Evolutionary conservation across 73 alveolate genomes (phyloP), one percentile per base, ranked within the genome.

Genomic region (Blepharisma stoltei): DNA sequence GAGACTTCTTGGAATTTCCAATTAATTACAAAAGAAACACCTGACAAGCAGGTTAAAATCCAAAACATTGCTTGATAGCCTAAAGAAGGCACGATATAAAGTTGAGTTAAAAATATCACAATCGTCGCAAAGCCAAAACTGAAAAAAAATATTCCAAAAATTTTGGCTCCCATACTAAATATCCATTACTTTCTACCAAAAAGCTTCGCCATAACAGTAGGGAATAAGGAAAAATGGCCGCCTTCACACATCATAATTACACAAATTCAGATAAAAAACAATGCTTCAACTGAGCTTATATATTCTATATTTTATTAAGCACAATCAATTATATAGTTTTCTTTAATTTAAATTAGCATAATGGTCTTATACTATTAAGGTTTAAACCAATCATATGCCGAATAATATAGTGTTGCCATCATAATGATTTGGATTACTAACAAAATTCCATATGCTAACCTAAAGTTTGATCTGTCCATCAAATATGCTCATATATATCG

Each of bases 201-300:
- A 37, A 81, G 44, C 21, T 67, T 60, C 0, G 83, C 85, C 53
- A 76, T 45, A 1, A 77, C 77, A 70, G 94, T 69, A 9, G 94
- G 94, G 48, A 78, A 83, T 9, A 87, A 65, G 6, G 84, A 11
- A 71, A 87, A 87, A 23, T 83, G 82, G 7, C 90, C 94, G 0
- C 94, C 94, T 78, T 65, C 76, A 6, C 83, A 78, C 18, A 70
- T 21, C 54, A 78, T 70, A 23, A 78, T 23, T 6, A 83, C 23
- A 18, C 54, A 47, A 6, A 83, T 81, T 88, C 94, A 87, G 14
- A 78, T 68, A 1, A 87, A 47, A 65, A 83, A 87, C 4, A 83
- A 55, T n/a, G 65, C 44, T 54, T 65, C 71, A 27, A 54, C 14
- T 6, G 21, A 8, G 7, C 79, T 67, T 20, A 83, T 46, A 23